Evolutionary conservation across 495 filamentous ascomycete species (phyloP), one percentile per base, ranked within the genome.

Genomic region (Hyaloscypha bicolor): DNA sequence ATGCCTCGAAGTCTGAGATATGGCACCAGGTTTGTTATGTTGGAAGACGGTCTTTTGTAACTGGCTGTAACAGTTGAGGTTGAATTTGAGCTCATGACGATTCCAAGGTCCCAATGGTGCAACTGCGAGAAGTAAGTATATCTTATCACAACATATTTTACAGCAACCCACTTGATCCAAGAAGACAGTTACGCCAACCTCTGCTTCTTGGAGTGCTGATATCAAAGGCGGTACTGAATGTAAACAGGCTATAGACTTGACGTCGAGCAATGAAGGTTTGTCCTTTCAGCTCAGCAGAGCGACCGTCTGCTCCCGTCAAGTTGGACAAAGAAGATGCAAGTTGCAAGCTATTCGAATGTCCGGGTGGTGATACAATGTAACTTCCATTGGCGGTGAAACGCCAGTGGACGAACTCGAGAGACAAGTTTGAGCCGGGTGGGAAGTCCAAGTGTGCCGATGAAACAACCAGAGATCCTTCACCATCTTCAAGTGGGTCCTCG

Each of bases 211-310:
- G 2, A n/a, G 25, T 48, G 16, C 16, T 33, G 22, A 63, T 59
- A 59, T 68, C 66, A 63, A 68, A 63, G 12, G 35, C 68, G n/a
- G 80, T 77, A 42, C 68, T 75, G 68, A 75, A 85, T 8, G 76
- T 78, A 60, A 85, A 86, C 0, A 85, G 74, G 0, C 82, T 82
- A 64, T 85, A 76, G 32, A 80, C 77, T 64, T 87, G 83, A 6
- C 82, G 71, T 1, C 83, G 73, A 4, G 76, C 75, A 42, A 86
- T 71, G 66, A 85, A 82, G 8, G 79, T 80, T 61, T 84, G 83
- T 9, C 60, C 60, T 5, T 79, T 79, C 12, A 71, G 62, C 65
- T 69, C 67, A 59, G 42, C 60, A 60, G 55, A 64, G 16, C 58
- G 48, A 0, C 74, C 71, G 12, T 64, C 66, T 6, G 71, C 76